Base-by-base conservation (phyloP, 2,329 filamentous ascomycete species). In the Cytospora leucostoma region DNA sequence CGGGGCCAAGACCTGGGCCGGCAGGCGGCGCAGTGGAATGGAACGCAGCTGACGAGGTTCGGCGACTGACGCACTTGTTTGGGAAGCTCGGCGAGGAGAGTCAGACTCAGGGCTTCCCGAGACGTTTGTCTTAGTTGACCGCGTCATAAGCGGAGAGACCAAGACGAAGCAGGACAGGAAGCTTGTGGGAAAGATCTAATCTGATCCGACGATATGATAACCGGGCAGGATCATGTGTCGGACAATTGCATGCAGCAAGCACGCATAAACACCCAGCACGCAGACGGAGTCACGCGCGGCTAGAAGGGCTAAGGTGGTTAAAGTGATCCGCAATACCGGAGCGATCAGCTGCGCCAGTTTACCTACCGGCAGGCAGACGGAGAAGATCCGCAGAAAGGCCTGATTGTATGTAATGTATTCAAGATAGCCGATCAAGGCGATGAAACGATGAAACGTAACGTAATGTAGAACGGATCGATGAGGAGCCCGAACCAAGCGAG, bases 21-120 rank as follows among this genome's bases (percentile, higher is more conserved):
- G 53, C 56, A 69, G 62, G 47, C 56, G 58, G 60, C 47, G 64
- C 56, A 65, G 66, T 37, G 65, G 64, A 61, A 62, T 64, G 51
- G 62, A 56, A 52, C 64, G 60, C 40, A 61, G 64, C 55, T 49
- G 62, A 51, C 35, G 51, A 40, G n/a, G 50, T 13, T 38, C 61
- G 13, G 55, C 47, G 35, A 55, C 49, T 51, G 55, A 53, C 8
- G 37, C 55, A 53, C 55, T 49, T 55, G 50, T n/a, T 38, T 61
- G 51, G 53, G 38, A 50, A 51, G n/a, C 59, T 55, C n/a, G n/a
- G 44, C n/a, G 59, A 55, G 49, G 47, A 52, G 51, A 55, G 17
- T 44, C 59, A 37, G 49, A 55, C 51, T 53, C 59, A 61, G 59
- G 59, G 51, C 19, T 50, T 49, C 59, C 59, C 51, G 53, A 40